A percentile compares a stretch with the other conserved stretches of the same genome.
Evolutionary conservation across 352 stramenopile genomes (phyloP).

Genomic region (Blastocystis sp.): DNA sequence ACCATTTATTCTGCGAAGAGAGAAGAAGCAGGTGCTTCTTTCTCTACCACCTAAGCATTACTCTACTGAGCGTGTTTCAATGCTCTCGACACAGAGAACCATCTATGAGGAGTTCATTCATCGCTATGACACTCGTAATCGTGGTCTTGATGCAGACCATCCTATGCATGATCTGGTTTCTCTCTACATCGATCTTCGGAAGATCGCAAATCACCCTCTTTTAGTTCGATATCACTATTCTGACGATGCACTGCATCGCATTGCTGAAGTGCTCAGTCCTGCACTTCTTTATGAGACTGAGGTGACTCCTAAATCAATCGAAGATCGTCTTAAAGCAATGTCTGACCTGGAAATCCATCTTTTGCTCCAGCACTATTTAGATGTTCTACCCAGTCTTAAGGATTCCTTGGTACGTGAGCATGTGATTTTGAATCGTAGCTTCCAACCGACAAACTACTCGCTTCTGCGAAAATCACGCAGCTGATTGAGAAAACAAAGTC

Average conservation of each 20-base stretch:
- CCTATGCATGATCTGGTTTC: background rate
- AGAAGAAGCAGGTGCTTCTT: background rate
- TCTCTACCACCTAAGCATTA: background rate
- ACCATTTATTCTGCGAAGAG: slow-evolving; percentile 15
- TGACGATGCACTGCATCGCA: background rate
- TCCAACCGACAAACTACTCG: background rate
- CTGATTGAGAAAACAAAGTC: background rate
- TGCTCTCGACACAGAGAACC: background rate
- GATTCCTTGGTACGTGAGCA: background rate
- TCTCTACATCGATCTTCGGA: background rate
- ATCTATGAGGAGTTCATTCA: slow-evolving; percentile 2
- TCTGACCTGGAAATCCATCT: slow-evolving; percentile 20
- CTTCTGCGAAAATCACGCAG: background rate
- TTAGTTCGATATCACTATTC: background rate
- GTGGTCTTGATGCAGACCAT: background rate
- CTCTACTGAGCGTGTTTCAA: background rate
- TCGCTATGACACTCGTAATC: background rate
- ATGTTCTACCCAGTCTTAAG: background rate
- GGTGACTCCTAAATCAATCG: background rate
- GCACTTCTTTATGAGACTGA: background rate
- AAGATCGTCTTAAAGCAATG: background rate
- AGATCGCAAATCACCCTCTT: slow-evolving; percentile 8
- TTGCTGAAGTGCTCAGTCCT: background rate
- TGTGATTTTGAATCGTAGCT: background rate
- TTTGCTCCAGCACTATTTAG: background rate